These are phyloP conservation scores for Alternaria metachromatica DNA, from an alignment of 2,329 filamentous ascomycete genomes.

Conservation along the genomic window DNA sequence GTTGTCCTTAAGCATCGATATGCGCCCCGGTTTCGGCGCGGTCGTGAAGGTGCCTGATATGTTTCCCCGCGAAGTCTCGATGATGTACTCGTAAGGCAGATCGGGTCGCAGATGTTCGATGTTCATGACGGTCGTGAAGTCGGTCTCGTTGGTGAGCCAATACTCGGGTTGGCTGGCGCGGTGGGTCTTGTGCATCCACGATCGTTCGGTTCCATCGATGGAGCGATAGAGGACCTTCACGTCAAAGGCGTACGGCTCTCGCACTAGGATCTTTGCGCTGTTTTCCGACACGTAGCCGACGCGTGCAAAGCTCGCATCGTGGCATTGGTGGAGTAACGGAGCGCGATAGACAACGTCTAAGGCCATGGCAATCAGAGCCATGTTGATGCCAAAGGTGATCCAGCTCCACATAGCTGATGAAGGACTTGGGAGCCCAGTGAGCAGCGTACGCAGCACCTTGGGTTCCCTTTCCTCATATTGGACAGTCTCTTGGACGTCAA, in stretches of 20 bases:
- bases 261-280: slow-evolving; percentile 80
- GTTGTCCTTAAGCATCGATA: slow-evolving; percentile 64
- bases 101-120: slow-evolving; percentile 73
- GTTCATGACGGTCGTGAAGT: slow-evolving; percentile 77
- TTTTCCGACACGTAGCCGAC: slow-evolving; percentile 84
- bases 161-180: slow-evolving; percentile 38
- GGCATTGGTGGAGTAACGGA: slow-evolving; percentile 69
- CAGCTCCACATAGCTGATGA: slow-evolving; percentile 70
- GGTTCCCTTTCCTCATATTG: slow-evolving; percentile 64
- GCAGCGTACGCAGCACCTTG: slow-evolving; percentile 68
- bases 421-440: slow-evolving; percentile 78
- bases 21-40: slow-evolving; percentile 72
- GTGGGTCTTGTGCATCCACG: slow-evolving; percentile 43
- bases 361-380: slow-evolving; percentile 70
- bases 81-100: slow-evolving; percentile 79
- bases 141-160: slow-evolving; percentile 75
- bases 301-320: slow-evolving; percentile 83
- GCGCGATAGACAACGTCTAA: slow-evolving; percentile 81
- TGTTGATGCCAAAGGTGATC: slow-evolving; percentile 75
- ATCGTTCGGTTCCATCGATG: slow-evolving; percentile 31
- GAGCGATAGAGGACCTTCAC: slow-evolving; percentile 57
- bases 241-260: slow-evolving; percentile 78
- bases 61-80: slow-evolving; percentile 73
- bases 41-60: slow-evolving; percentile 82
- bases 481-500: slow-evolving; percentile 70